phyloP scores from a whole-genome alignment of 2,329 filamentous ascomycete genomes.

The Periglandula ipomoeae region DNA sequence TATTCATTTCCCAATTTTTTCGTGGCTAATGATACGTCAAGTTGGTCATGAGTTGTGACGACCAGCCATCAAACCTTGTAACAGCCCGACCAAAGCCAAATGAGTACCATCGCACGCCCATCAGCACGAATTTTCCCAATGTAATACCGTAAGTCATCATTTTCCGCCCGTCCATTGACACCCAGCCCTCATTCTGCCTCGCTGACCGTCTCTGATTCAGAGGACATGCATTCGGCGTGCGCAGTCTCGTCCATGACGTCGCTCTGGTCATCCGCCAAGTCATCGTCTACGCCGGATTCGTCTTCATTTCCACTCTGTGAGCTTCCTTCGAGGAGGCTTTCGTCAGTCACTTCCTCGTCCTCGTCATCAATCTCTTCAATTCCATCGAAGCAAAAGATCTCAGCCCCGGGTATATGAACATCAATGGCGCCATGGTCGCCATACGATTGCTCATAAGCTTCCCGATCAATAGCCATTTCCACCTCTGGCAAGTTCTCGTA shows the following conservation, averaged over 20 bases:
- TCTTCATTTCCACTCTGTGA: neutral
- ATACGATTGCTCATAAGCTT: constrained; percentile 17
- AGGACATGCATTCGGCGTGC: neutral
- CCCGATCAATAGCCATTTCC: constrained; percentile 21
- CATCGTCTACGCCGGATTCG: neutral
- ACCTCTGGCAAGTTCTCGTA: constrained; percentile 17
- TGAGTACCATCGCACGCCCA: too few species aligned
- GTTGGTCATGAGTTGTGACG: too few species aligned
- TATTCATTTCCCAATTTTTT: too few species aligned
- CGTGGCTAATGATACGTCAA: too few species aligned
- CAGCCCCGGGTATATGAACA: constrained; percentile 16
- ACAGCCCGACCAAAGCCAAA: too few species aligned
- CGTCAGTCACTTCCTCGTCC: neutral
- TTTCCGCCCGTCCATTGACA: too few species aligned
- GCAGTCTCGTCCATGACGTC: neutral
- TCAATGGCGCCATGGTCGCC: constrained; percentile 16
- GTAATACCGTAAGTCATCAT: too few species aligned
- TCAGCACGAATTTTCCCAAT: too few species aligned
- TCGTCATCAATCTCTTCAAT: constrained; percentile 4
- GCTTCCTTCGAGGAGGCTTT: neutral
- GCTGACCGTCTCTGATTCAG: neutral
- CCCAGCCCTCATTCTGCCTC: neutral
- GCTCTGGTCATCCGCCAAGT: neutral
- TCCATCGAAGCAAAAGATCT: constrained; percentile 6
- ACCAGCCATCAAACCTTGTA: too few species aligned